phyloP scores from a whole-genome alignment of 768 basidiomycete genomes.

The Neoboletus subvelutipes region DNA sequence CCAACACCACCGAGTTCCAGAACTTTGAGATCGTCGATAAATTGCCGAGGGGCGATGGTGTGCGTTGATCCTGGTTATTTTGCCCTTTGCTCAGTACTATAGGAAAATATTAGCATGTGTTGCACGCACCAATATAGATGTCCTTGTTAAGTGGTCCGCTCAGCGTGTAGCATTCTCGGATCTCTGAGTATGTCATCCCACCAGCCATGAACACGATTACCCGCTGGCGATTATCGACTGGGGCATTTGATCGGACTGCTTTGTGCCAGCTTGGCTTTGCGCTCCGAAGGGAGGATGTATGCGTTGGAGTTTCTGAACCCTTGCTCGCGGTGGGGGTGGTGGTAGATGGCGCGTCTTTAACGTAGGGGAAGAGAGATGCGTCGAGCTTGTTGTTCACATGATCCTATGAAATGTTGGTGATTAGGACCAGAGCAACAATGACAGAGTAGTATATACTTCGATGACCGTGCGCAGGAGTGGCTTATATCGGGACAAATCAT shows the following conservation, averaged over 20 bases:
- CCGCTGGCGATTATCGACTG: constrained; percentile 64
- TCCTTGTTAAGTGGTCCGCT: constrained; percentile 79
- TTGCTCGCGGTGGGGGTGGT: constrained; percentile 46
- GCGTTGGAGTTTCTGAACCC: constrained; percentile 48
- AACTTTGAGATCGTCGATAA: constrained; percentile 84
- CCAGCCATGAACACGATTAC: constrained; percentile 90
- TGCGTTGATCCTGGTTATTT: constrained; percentile 79
- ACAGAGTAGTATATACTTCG: constrained; percentile 54
- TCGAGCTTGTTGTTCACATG: constrained; percentile 80
- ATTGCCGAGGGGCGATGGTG: constrained; percentile 74
- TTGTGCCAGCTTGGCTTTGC: constrained; percentile 90
- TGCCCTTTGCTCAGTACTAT: constrained; percentile 28
- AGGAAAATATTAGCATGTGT: constrained; percentile 38
- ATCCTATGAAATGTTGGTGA: constrained; percentile 52
- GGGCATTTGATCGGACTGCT: constrained; percentile 54
- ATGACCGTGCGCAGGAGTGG: constrained; percentile 79
- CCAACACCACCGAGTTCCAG: constrained; percentile 88
- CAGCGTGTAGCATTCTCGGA: constrained; percentile 82
- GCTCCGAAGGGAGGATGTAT: constrained; percentile 78
- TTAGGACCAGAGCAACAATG: background rate
- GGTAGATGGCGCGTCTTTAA: constrained; percentile 70
- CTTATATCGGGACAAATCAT: constrained; percentile 93
- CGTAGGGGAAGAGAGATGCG: constrained; percentile 80
- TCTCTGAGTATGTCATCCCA: constrained; percentile 95
- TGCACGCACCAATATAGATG: constrained; percentile 75